Base-by-base conservation (phyloP, 371 early-diverging fungal genomes). In the Spraguea lophii region DNA sequence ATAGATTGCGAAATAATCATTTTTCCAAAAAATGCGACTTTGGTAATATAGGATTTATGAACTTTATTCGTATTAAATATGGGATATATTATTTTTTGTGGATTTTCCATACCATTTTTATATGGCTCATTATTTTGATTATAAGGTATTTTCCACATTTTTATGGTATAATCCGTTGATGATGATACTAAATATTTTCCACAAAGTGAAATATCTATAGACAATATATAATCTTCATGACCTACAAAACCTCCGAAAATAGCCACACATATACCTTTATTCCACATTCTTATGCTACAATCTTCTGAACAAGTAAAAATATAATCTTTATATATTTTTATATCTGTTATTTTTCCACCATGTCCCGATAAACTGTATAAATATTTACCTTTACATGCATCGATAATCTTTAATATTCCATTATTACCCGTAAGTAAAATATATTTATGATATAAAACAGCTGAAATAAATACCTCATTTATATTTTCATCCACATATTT, bases 271-370 rank as follows among this genome's bases (percentile, higher is more conserved):
- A 13, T 26, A 0, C 72, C 73, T 38, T 74, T 65, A 44, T 73
- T 74, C 85, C 85, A 85, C 54, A 78, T 76, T 66, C 78, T 78
- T 26, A 83, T 77, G 22, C 72, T 69, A 21, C 80, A 81, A 65
- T 84, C 83, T 6, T 79, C 79, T 10, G 79, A 78, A 7, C 77
- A 79, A 46, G 78, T 76, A 24, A 76, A 76, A 26, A 82, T 61
- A 35, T 72, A 71, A 20, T 72, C 59, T 16, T 63, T 59, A 37
- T 67, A 50, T 21, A 34, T 1, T 48, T 56, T 52, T 23, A 66
- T 23, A 34, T 54, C 54, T 0, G 10, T 40, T 19, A 66, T 50
- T 9, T 23, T 15, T 10, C 60, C 66, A 7, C 67, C 66, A 39
- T 66, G 66, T 20, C 60, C 63, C 20, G 19, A 7, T 30, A 30